Evolutionary conservation across 2,329 filamentous ascomycete species (phyloP).

Genomic region (Penicillium nordicum): DNA sequence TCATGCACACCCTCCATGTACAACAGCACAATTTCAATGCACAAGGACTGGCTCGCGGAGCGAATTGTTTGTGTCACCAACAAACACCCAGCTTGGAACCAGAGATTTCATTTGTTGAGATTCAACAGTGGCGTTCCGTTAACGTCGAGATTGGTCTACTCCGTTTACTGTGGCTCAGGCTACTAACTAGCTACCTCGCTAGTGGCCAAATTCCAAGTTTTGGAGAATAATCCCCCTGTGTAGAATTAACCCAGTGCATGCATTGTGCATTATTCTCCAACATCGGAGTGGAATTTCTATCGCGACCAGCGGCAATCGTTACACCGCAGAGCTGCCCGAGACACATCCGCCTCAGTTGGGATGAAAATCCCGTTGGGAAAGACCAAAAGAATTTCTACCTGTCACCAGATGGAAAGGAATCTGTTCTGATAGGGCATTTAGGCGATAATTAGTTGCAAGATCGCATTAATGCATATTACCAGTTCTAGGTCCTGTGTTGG

Average conservation of each 20-base stretch:
- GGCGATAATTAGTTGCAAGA: neutral
- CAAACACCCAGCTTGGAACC: neutral
- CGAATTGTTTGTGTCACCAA: neutral
- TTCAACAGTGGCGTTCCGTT: neutral
- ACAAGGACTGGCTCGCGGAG: neutral
- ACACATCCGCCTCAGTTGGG: slow-evolving; percentile 1
- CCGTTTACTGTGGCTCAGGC: neutral
- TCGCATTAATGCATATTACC: neutral
- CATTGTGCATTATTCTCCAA: neutral
- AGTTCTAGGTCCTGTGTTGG: neutral
- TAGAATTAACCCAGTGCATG: neutral
- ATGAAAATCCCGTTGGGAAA: slow-evolving; percentile 14
- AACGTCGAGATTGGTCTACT: neutral
- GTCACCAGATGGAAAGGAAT: too few species aligned
- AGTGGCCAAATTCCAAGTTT: neutral
- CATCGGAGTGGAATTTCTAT: slow-evolving; percentile 6
- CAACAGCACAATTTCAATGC: neutral
- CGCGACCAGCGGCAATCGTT: slow-evolving; percentile 6
- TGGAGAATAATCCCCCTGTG: neutral
- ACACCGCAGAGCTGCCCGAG: slow-evolving; percentile 14
- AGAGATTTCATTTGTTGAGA: neutral
- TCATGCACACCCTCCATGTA: neutral
- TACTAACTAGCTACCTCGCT: neutral
- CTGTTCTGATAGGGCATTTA: neutral
- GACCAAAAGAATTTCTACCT: neutral